Evolutionary conservation across 2,329 filamentous ascomycete genomes (phyloP), one percentile per base, ranked within the genome.

Genomic region (Allantophomopsis cytisporea): DNA sequence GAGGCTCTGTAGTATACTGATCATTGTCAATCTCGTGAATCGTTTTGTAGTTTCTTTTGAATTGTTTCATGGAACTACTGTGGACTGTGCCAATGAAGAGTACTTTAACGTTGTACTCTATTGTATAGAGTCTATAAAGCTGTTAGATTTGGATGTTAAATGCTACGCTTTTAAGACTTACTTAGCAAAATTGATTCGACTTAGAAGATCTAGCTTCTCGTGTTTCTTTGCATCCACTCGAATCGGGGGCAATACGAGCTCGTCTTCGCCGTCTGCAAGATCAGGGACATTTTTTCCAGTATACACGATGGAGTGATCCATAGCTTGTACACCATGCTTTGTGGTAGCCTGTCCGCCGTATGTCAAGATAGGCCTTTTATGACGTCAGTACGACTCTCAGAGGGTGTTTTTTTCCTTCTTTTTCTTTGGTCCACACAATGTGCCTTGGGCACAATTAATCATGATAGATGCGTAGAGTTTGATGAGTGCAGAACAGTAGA

Each of bases 171-270:
- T 4, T 4, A 7, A 7, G 11, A 28, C 23, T 28, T 28, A 54
- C 36, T 55, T 55, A 4, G 39, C 35, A 23, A 51, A 54, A 34
- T 55, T 52, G 5, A 55, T 20, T 11, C 53, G 38, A 5, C 50
- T 53, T 4, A 31, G 33, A 1, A 2, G 0, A 12, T 47, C 42
- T 0, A 54, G 36, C 10, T 40, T 37, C 8, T 53, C 23, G 3
- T 40, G 28, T 0, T 12, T 7, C 1, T 39, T 21, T 3, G 42
- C 11, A 2, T 36, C 15, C 16, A 52, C 38, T 11, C 17, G 23
- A 15, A 53, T 39, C 0, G 44, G 41, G 2, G 7, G 4, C 12
- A 45, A 41, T 1, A 14, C 12, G 2, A 47, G 14, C 4, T 5
- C 5, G 3, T 31, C 33, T 14, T 45, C 47, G 8, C 40, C 39